Conservation (phyloP, 768 basidiomycete genomes). For the Hericium rajendrae region DNA sequence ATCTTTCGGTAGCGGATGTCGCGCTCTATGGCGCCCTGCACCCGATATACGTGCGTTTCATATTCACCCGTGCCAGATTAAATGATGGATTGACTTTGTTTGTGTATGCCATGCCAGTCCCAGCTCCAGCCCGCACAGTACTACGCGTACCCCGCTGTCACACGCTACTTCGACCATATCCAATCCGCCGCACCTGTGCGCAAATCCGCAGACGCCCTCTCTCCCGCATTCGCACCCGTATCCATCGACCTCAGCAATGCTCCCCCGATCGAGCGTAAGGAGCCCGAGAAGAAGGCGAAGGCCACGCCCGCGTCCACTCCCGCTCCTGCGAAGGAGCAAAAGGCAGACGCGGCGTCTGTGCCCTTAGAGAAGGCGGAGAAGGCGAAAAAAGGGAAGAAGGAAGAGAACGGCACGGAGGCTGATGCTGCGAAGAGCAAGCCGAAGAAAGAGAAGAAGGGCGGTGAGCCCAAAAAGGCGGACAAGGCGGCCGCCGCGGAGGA, state of each 20-base stretch:
- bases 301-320: constrained; percentile 35
- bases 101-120: constrained; percentile 33
- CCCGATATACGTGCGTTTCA: constrained; percentile 56
- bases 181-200: constrained; percentile 63
- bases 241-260: constrained; percentile 67
- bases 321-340: constrained; percentile 13
- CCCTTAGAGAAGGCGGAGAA: constrained; percentile 12
- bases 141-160: constrained; percentile 71
- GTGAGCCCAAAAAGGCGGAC: constrained; percentile 27
- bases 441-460: constrained; percentile 36
- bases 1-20: constrained; percentile 83
- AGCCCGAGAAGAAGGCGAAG: constrained; percentile 70
- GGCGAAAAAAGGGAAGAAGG: constrained; percentile 34
- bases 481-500: constrained; percentile 38
- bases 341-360: constrained; percentile 14
- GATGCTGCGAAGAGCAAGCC: constrained; percentile 21
- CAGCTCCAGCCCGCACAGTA: constrained; percentile 64
- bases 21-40: constrained; percentile 87
- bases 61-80: background rate
- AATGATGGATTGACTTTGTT: background rate
- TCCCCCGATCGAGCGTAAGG: constrained; percentile 64
- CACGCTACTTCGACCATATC: constrained; percentile 93
- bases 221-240: constrained; percentile 47
- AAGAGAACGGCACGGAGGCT: constrained; percentile 12
- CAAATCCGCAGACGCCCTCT: constrained; percentile 39